phyloP scores from a whole-genome alignment of 177 flowering plant genomes.

The Telopea speciosissima region DNA sequence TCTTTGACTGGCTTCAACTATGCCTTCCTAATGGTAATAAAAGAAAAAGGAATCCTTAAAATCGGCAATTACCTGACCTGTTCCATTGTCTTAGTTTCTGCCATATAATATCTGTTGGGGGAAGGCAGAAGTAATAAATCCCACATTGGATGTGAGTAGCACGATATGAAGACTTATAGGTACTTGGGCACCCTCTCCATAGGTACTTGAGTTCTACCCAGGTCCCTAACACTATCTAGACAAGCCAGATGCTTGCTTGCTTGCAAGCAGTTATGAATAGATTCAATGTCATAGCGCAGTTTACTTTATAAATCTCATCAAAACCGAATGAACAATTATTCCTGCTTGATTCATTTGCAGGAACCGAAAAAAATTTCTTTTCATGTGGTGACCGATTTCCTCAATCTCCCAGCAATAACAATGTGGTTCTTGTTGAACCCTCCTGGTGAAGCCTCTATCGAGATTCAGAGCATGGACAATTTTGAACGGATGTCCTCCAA shows the following conservation, averaged over 20 bases:
- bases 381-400: slow-evolving; percentile 83
- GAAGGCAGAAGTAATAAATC: too few species aligned
- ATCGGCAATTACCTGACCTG: not conserved
- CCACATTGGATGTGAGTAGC: too few species aligned
- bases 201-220: too few species aligned
- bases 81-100: not conserved
- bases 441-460: slow-evolving; percentile 65
- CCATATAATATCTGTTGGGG: too few species aligned
- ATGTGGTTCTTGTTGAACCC: slow-evolving; percentile 92
- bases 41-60: not conserved
- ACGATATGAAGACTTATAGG: too few species aligned
- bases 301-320: not conserved
- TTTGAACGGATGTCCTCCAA: slow-evolving; percentile 45
- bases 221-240: not conserved
- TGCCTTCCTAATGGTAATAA: too few species aligned
- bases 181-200: too few species aligned
- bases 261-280: not conserved
- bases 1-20: not conserved
- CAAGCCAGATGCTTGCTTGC: slow-evolving; percentile 2
- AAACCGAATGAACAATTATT: not conserved
- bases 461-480: slow-evolving; percentile 42
- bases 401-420: slow-evolving; percentile 71
- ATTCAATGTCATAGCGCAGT: not conserved
- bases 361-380: slow-evolving; percentile 67
- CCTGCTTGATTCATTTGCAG: slow-evolving; percentile 35